Evolutionary conservation across 2,329 filamentous ascomycete species (phyloP).

Genomic region (Leptoxyphium fumago): DNA sequence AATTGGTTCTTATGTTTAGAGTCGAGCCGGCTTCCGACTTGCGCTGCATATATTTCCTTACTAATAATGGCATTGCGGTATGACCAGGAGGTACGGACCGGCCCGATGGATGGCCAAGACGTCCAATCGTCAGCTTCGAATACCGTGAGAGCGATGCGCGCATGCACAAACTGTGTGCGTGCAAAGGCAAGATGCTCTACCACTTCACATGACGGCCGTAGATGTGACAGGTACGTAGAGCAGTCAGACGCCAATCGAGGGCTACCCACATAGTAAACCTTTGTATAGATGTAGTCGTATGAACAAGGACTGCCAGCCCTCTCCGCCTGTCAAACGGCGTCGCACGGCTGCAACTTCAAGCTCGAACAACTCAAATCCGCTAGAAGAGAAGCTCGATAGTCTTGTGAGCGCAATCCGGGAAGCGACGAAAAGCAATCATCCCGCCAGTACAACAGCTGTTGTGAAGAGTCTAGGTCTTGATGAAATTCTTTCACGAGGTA

Average conservation of each 20-base stretch:
- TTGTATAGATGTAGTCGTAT: neutral
- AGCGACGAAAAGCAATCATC: neutral
- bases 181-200: neutral
- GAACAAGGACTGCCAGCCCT: neutral
- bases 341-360: neutral
- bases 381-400: neutral
- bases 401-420: neutral
- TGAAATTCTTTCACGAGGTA: neutral
- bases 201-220: neutral
- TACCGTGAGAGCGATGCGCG: neutral
- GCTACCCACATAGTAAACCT: neutral
- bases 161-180: neutral
- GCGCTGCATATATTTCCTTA: no score
- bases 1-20: no score
- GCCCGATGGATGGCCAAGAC: neutral
- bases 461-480: neutral
- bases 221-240: neutral
- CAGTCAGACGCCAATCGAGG: neutral
- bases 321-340: neutral
- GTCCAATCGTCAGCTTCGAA: neutral
- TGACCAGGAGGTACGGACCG: neutral
- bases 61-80: neutral
- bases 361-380: neutral
- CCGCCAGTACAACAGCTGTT: neutral
- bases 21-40: no score